phyloP scores from a whole-genome alignment of 768 basidiomycete species.

The Rhodotorula babjevae region DNA sequence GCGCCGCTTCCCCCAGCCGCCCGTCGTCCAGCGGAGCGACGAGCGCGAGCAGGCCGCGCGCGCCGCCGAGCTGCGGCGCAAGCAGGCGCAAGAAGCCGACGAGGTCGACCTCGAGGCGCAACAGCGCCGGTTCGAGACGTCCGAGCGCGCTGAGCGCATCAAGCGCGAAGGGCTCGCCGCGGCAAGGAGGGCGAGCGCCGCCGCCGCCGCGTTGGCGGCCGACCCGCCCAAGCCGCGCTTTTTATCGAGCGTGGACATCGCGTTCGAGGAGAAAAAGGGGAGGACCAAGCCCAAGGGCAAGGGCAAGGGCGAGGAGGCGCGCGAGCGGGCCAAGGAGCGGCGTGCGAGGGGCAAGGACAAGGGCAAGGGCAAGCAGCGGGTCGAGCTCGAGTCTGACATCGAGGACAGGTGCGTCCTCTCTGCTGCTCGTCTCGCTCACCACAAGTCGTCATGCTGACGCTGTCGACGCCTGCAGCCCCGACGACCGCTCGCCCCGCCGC shows the following conservation, averaged over 20 bases:
- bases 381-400: background rate
- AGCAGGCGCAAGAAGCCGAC: background rate
- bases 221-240: too few relatives aligned
- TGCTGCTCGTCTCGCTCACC: background rate
- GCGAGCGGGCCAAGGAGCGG: background rate
- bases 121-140: background rate
- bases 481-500: background rate
- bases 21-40: too few relatives aligned
- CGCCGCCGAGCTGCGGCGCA: slow-evolving; percentile 1
- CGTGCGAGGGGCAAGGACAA: background rate
- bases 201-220: too few relatives aligned
- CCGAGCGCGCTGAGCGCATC: background rate
- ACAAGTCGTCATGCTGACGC: background rate
- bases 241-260: background rate
- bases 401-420: background rate
- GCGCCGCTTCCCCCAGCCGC: too few relatives aligned
- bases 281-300: background rate
- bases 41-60: background rate
- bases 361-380: background rate
- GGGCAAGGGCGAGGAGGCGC: background rate
- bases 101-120: background rate
- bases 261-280: background rate
- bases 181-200: too few relatives aligned
- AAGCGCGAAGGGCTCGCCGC: background rate
- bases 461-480: background rate